phyloP scores from a whole-genome alignment of 441 rosid genomes.

The Metrosideros polymorpha region DNA sequence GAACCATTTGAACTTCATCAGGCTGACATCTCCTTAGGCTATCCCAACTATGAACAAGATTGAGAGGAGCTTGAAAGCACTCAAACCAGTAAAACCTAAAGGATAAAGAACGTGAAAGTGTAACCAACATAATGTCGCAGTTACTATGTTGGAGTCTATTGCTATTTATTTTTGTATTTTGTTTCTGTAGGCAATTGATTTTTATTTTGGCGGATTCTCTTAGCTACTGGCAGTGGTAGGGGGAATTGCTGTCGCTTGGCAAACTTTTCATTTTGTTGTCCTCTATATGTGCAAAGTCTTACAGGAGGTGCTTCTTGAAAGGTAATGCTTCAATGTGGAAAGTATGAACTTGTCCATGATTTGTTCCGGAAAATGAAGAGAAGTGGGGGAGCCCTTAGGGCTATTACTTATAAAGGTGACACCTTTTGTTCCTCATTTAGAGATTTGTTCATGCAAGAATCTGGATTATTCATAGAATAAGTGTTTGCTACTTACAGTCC shows the following conservation, averaged over 20 bases:
- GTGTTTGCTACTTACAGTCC: constrained; percentile 29
- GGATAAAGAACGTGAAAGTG: background rate
- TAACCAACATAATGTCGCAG: background rate
- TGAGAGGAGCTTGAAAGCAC: background rate
- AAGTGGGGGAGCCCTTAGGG: constrained; percentile 62
- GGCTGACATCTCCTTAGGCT: background rate
- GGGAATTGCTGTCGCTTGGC: background rate
- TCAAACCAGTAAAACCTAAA: background rate
- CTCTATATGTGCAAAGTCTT: constrained; percentile 33
- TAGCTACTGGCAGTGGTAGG: background rate
- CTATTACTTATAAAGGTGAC: constrained; percentile 75
- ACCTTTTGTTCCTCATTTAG: background rate
- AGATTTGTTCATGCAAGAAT: background rate
- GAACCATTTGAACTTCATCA: background rate
- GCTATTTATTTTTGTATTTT: background rate
- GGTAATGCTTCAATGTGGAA: constrained; percentile 91
- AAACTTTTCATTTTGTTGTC: background rate
- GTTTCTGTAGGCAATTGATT: background rate
- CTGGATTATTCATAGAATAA: background rate
- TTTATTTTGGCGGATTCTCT: background rate
- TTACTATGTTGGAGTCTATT: background rate
- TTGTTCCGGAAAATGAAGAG: constrained; percentile 64
- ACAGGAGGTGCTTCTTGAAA: constrained; percentile 49
- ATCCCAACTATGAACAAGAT: background rate
- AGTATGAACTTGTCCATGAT: constrained; percentile 65